Evolutionary conservation across 345 rosid genomes (phyloP).

Genomic region (Citropsis articulata): DNA sequence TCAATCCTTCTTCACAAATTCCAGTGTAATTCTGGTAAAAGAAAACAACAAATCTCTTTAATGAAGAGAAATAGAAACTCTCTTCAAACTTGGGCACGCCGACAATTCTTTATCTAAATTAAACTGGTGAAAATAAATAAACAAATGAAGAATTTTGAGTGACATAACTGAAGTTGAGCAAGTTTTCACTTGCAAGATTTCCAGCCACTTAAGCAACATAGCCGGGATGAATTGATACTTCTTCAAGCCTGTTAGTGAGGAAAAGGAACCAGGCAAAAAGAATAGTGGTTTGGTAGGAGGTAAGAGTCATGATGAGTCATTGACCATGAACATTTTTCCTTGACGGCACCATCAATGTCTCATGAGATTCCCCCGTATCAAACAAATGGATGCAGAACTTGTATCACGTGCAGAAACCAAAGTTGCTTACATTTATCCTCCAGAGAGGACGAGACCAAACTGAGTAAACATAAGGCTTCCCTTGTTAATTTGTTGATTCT

Average conservation of each 20-base stretch:
- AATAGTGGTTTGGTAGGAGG: not conserved
- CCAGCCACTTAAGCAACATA: not conserved
- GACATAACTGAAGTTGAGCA: not conserved
- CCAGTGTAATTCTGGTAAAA: not conserved
- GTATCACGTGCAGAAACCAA: not conserved
- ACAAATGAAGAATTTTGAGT: not conserved
- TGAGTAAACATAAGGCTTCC: slow-evolving; percentile 1
- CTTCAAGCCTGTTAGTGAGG: not conserved
- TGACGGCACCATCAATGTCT: not conserved
- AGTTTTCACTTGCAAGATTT: not conserved
- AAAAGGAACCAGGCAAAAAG: not conserved
- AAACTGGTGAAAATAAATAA: not conserved
- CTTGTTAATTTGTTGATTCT: not conserved
- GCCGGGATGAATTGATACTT: not conserved
- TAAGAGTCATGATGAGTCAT: not conserved
- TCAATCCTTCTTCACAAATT: not conserved
- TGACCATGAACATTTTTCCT: not conserved
- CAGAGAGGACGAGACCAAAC: not conserved
- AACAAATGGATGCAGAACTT: not conserved
- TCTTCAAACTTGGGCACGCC: not conserved
- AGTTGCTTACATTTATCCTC: not conserved
- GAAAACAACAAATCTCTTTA: not conserved
- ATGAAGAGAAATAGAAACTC: not conserved
- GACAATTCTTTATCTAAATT: not conserved
- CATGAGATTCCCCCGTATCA: not conserved